A percentile compares a stretch with the other conserved stretches of the same genome.
These are phyloP conservation scores for Penicillium macrosclerotiorum DNA, from an alignment of 495 filamentous ascomycete genomes.

Conservation along the genomic window DNA sequence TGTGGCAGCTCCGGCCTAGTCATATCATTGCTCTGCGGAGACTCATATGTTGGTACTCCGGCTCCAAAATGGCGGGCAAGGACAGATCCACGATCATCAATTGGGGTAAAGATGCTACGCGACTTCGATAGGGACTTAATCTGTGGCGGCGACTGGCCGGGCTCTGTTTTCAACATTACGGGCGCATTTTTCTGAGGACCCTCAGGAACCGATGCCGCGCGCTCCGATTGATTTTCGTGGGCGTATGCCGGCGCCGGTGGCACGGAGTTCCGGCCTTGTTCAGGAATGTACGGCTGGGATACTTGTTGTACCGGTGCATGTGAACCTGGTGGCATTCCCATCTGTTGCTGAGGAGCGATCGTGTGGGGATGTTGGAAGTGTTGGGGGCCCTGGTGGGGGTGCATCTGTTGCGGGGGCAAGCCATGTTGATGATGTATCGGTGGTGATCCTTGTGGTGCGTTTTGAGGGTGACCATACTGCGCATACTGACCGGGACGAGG, in stretches of 20 bases:
- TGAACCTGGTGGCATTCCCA: slow-evolving; percentile 35
- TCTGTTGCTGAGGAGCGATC: slow-evolving; percentile 24
- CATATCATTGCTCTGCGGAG: slow-evolving; percentile 38
- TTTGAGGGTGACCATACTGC: slow-evolving; percentile 44
- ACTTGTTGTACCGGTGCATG: slow-evolving; percentile 61
- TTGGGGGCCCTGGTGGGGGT: slow-evolving; percentile 30
- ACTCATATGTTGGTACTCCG: slow-evolving; percentile 45
- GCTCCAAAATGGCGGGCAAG: slow-evolving; percentile 80
- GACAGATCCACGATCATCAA: slow-evolving; percentile 88
- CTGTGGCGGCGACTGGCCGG: slow-evolving; percentile 52
- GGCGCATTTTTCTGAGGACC: slow-evolving; percentile 39
- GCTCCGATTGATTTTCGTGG: slow-evolving; percentile 42
- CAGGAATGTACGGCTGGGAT: slow-evolving; percentile 65
- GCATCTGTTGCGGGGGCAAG: slow-evolving; percentile 33
- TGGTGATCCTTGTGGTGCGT: slow-evolving; percentile 31
- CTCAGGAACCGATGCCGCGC: slow-evolving; percentile 37
- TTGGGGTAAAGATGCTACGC: slow-evolving; percentile 94
- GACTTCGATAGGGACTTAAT: slow-evolving; percentile 77
- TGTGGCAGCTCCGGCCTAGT: slow-evolving; percentile 43
- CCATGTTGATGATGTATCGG: slow-evolving; percentile 32
- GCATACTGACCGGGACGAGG: slow-evolving; percentile 47
- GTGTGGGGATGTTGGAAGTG: slow-evolving; percentile 45
- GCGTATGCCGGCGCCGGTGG: slow-evolving; percentile 51
- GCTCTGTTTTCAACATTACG: slow-evolving; percentile 38
- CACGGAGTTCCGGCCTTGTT: slow-evolving; percentile 57